phyloP scores from a whole-genome alignment of 2,329 filamentous ascomycete genomes.

The Cryphonectria parasitica region DNA sequence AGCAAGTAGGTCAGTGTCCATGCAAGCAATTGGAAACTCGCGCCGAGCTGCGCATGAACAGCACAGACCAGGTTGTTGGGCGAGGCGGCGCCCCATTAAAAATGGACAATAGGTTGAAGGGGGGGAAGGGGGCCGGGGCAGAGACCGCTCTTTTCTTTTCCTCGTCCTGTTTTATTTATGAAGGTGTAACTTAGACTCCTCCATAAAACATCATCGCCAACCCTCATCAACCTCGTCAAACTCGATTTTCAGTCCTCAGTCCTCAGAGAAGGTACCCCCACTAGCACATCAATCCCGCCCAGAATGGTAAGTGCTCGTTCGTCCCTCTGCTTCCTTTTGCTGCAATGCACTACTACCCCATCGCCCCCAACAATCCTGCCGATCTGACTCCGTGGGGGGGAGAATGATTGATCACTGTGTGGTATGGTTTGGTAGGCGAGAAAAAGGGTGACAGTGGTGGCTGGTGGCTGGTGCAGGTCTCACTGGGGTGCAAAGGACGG shows the following conservation, averaged over 20 bases:
- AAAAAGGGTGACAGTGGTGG: background rate
- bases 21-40: background rate
- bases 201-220: slow-evolving; percentile 36
- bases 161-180: slow-evolving; percentile 31
- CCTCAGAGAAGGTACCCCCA: background rate
- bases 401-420: background rate
- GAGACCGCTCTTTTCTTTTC: slow-evolving; percentile 33
- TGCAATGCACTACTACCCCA: background rate
- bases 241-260: background rate
- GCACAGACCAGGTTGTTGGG: slow-evolving; percentile 28
- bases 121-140: background rate
- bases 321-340: background rate
- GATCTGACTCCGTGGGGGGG: background rate
- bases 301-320: background rate
- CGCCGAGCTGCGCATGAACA: slow-evolving; percentile 16
- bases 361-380: background rate
- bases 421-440: background rate
- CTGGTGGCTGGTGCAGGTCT: background rate
- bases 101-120: slow-evolving; percentile 14
- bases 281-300: background rate
- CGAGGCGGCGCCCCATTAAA: slow-evolving; percentile 29
- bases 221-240: slow-evolving; percentile 27
- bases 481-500: background rate
- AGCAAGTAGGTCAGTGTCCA: background rate
- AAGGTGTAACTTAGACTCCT: slow-evolving; percentile 22